Evolutionary conservation across 2,329 filamentous ascomycete genomes (phyloP), one percentile per base, ranked within the genome.

Genomic region (Colletotrichum sojae): DNA sequence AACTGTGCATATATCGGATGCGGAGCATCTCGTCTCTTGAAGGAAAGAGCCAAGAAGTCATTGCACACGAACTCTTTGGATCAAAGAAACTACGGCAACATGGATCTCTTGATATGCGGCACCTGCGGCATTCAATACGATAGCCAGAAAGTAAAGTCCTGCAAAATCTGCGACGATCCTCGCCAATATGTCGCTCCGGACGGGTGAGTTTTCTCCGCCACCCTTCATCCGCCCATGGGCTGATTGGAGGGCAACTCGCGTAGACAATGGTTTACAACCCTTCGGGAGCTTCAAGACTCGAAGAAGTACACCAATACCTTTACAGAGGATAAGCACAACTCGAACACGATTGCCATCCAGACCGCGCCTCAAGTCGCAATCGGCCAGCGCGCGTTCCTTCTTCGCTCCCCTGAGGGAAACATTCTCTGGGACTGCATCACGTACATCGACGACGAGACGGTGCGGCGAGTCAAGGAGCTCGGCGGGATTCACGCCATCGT

Each of bases 401-500:
- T 95, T 13, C 83, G 85, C 57, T 93, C 92, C 0, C 83, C 87
- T 0, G 67, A 78, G 0, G 92, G 93, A 0, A 95, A 95, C 76
- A 79, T 96, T 1, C 86, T 96, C 2, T 97, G 93, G 93, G 94
- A 96, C 78, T 90, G 91, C 71, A 83, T 96, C 65, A 86, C 92
- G 0, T 88, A 90, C 71, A 81, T 96, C 3, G 91, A 95, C 76
- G 79, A 85, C 1, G 84, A 85, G 4, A 95, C 92, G 0, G 79
- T 92, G 0, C 76, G 80, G 1, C 77, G 79, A 64, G 88, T 95
- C 73, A 83, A 86, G 6, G 76, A 75, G 0, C 82, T 90, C 6
- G 93, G 93, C 51, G 92, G 92, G 0, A 75, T 97, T 13, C 82
- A 83, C 40, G 92, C 91, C 0, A 94, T 96, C 53, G 89, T 90